Percentiles rank a stretch among this genome's conserved stretches.
Conservation (phyloP, 2,329 filamentous ascomycete genomes). For the Coniochaeta sp. region DNA sequence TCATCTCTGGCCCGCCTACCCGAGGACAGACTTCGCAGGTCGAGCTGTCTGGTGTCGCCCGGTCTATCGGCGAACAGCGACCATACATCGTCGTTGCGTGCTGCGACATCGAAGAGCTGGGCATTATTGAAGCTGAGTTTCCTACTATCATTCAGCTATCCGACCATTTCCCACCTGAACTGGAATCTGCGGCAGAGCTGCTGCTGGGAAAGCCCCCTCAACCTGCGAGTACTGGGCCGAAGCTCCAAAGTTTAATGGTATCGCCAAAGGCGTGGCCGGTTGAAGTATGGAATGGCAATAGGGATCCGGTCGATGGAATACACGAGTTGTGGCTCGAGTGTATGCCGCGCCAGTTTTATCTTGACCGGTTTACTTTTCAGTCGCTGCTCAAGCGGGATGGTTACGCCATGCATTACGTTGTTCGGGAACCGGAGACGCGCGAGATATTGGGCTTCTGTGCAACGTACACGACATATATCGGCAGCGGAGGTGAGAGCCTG, state of each 20-base stretch:
- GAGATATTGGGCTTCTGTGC: slow-evolving; percentile 50
- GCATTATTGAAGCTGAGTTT: slow-evolving; percentile 32
- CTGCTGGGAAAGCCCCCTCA: slow-evolving; percentile 35
- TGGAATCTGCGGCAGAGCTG: slow-evolving; percentile 43
- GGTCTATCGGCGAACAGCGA: slow-evolving; percentile 35
- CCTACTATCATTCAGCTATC: slow-evolving; percentile 44
- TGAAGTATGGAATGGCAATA: slow-evolving; percentile 29
- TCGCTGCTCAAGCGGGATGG: slow-evolving; percentile 45
- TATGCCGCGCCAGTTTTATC: slow-evolving; percentile 36
- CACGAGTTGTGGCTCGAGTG: slow-evolving; percentile 40
- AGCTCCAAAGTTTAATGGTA: slow-evolving; percentile 21
- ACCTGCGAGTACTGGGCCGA: slow-evolving; percentile 9
- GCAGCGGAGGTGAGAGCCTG: slow-evolving; percentile 42
- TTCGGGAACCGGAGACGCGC: slow-evolving; percentile 35
- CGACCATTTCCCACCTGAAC: slow-evolving; percentile 37
- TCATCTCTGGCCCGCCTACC: slow-evolving; percentile 44
- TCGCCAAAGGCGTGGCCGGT: slow-evolving; percentile 32
- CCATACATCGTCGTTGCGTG: slow-evolving; percentile 47
- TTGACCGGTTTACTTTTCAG: slow-evolving; percentile 33
- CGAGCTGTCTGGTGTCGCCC: slow-evolving; percentile 38
- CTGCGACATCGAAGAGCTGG: slow-evolving; percentile 33
- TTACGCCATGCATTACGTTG: slow-evolving; percentile 50
- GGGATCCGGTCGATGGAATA: slow-evolving; percentile 28
- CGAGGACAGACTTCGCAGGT: slow-evolving; percentile 43
- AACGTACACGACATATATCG: slow-evolving; percentile 51